Conservation (phyloP, 768 basidiomycete species). For the Russula virescens region DNA sequence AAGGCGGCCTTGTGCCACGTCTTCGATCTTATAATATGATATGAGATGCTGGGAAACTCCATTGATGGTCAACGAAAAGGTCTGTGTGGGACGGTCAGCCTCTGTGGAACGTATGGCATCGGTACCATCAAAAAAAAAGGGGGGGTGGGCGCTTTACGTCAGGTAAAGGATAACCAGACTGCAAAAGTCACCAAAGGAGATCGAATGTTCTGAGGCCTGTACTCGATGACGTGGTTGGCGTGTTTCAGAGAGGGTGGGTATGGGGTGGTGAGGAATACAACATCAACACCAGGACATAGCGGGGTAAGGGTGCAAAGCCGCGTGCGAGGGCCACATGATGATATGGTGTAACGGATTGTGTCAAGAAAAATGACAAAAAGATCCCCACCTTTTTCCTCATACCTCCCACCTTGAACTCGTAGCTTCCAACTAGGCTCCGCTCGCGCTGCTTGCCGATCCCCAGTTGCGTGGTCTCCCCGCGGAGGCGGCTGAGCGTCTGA, state of each 20-base stretch:
- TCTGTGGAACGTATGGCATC: conserved; percentile 4
- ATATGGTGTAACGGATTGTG: neutral
- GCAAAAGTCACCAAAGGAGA: conserved; percentile 6
- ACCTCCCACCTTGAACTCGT: conserved; percentile 89
- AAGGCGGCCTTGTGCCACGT: conserved; percentile 83
- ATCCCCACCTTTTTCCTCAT: conserved; percentile 93
- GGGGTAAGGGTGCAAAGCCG: neutral
- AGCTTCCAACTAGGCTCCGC: conserved; percentile 78
- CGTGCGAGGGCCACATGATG: too few species aligned
- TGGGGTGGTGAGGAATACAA: neutral
- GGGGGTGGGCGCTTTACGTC: conserved; percentile 11
- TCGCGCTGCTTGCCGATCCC: conserved; percentile 70
- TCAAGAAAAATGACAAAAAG: conserved; percentile 26
- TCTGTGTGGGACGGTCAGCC: conserved; percentile 42
- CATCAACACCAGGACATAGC: neutral
- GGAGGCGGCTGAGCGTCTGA: conserved; percentile 58
- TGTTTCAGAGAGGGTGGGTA: neutral
- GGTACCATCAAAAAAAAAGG: neutral
- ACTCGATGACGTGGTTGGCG: conserved; percentile 3
- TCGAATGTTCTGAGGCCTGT: neutral
- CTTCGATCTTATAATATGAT: conserved; percentile 90
- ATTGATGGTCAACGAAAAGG: conserved; percentile 81
- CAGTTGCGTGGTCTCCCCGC: conserved; percentile 42
- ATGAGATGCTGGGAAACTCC: conserved; percentile 89
- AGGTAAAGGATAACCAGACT: conserved; percentile 5